Conservation (phyloP, 352 stramenopile genomes). For the Saprolegnia diclina region DNA sequence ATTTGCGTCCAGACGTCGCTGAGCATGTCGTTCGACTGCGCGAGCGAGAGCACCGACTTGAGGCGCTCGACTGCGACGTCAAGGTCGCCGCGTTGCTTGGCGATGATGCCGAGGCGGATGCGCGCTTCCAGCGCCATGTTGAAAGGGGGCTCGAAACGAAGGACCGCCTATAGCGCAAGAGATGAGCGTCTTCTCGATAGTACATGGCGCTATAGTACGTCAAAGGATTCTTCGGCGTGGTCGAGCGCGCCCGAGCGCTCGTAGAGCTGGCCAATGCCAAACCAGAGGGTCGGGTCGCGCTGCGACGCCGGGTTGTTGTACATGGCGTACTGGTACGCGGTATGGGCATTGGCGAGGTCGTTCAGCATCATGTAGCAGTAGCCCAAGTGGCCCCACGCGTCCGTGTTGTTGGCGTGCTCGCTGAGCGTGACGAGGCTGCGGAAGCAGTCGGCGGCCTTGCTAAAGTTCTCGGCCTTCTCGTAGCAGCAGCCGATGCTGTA, state of each 20-base stretch:
- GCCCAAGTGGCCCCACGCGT: constrained; percentile 76
- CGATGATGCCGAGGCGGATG: constrained; percentile 79
- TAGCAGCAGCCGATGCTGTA: constrained; percentile 83
- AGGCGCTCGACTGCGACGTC: constrained; percentile 73
- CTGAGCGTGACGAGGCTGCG: constrained; percentile 65
- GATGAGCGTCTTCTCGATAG: neutral
- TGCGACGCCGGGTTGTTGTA: constrained; percentile 86
- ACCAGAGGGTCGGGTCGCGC: constrained; percentile 85
- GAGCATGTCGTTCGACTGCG: constrained; percentile 78
- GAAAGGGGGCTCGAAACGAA: constrained; percentile 82
- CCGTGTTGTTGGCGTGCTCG: constrained; percentile 74
- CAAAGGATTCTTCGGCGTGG: constrained; percentile 80
- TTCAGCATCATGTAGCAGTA: constrained; percentile 89
- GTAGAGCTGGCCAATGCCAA: constrained; percentile 82
- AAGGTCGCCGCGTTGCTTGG: constrained; percentile 76
- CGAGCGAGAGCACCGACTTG: constrained; percentile 75
- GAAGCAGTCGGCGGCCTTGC: constrained; percentile 82
- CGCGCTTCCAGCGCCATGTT: constrained; percentile 86
- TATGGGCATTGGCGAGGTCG: constrained; percentile 80
- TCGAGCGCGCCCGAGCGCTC: constrained; percentile 76
- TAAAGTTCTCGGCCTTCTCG: constrained; percentile 84
- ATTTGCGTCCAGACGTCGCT: constrained; percentile 86
- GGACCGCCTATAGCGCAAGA: constrained; percentile 37
- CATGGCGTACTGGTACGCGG: constrained; percentile 84
- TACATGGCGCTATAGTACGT: constrained; percentile 26